A percentile compares a stretch with the other conserved stretches of the same genome.
phyloP scores from a whole-genome alignment of 257 asterid species.

The Echium plantagineum region DNA sequence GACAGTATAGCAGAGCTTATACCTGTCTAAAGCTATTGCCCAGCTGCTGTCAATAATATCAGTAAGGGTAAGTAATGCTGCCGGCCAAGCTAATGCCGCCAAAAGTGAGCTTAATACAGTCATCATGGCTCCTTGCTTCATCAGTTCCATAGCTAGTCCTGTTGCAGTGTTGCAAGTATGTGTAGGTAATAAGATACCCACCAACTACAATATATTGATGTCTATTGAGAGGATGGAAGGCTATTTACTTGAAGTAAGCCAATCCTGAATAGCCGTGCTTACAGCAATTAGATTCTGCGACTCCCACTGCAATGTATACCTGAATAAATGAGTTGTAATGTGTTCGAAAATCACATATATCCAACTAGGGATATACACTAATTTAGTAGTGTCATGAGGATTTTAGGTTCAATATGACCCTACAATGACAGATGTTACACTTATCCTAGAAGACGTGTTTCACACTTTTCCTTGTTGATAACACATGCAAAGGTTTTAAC shows the following conservation, averaged over 20 bases:
- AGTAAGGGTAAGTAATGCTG: slow-evolving; percentile 58
- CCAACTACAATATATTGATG: background rate
- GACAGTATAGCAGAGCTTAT: background rate
- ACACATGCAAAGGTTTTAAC: too few species aligned
- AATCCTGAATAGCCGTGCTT: slow-evolving; percentile 94
- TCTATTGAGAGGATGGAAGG: slow-evolving; percentile 16
- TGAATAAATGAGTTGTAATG: slow-evolving; percentile 21
- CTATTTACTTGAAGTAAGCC: slow-evolving; percentile 83
- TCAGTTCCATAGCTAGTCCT: slow-evolving; percentile 69
- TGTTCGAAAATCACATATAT: slow-evolving; percentile 6
- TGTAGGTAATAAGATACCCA: background rate
- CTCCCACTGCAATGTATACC: slow-evolving; percentile 94
- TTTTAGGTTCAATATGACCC: background rate
- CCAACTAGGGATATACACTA: background rate
- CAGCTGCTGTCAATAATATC: slow-evolving; percentile 92
- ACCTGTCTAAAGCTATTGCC: slow-evolving; percentile 91
- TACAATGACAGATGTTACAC: background rate
- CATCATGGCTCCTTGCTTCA: slow-evolving; percentile 95
- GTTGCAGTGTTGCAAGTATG: slow-evolving; percentile 32
- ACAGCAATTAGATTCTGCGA: slow-evolving; percentile 71
- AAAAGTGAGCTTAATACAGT: slow-evolving; percentile 71
- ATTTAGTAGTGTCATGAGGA: background rate
- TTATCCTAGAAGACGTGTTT: too few species aligned
- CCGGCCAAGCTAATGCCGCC: slow-evolving; percentile 90
- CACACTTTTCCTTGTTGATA: too few species aligned